Base-by-base conservation (phyloP, 768 basidiomycete species). In the Mycena olivaceomarginata region DNA sequence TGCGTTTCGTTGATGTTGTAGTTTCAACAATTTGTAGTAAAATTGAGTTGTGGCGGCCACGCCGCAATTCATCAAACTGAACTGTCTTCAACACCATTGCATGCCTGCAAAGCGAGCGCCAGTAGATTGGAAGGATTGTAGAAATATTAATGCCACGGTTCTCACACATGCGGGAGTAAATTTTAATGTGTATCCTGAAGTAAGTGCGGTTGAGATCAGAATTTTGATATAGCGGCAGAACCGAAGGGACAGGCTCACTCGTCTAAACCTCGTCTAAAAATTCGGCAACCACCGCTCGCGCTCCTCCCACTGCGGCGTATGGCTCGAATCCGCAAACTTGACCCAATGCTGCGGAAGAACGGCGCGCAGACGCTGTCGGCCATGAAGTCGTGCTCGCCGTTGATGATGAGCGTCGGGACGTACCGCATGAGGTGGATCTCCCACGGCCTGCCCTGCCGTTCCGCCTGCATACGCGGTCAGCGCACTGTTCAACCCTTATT, bases 311-410 rank as follows among this genome's bases (percentile, higher is more conserved):
- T 82, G 82, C 56, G 85, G 72, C 75, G 82, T 82, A 76, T 86
- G 85, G 41, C 82, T 81, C 57, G 83, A 84, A n/a, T 84, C 70
- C 2, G 80, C 78, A 40, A 85, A 83, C 46, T 80, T 79, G 39
- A 83, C 81, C 85, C 85, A 87, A 87, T 83, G 20, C 77, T 73
- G 41, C 71, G 60, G 66, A 87, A 85, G 71, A 85, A 88, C 4
- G 88, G 88, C 31, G 10, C 63, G 6, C 83, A 59, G 20, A 82
- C 84, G 11, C 81, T 80, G 74, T 89, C 88, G 31, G 85, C 82
- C 57, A 85, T 88, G 69, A 84, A 82, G 67, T 89, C 90, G 70
- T 86, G 82, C 13, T 74, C 75, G 1, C 86, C 87, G 43, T 88
- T 87, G 57, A 84, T 83, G 10, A 88, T 59, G 13, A 86, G 80